These are phyloP conservation scores for Pythium chondricola DNA, from an alignment of 352 stramenopile genomes.

Conservation along the genomic window DNA sequence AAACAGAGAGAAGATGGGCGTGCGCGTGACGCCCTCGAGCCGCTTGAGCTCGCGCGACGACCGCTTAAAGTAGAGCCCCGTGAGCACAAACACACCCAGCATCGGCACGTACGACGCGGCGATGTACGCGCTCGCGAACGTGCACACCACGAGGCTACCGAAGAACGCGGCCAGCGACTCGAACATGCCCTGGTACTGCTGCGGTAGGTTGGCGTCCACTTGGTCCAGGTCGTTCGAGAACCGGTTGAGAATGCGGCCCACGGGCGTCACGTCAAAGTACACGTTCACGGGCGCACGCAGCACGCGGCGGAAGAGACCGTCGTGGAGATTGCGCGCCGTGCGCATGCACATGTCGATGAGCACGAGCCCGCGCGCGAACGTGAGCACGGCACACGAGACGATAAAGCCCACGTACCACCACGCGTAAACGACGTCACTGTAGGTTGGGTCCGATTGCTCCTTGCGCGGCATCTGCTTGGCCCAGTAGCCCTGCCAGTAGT, in stretches of 20 bases:
- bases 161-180: constrained; percentile 22
- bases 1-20: constrained; percentile 91
- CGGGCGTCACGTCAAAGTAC: constrained; percentile 60
- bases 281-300: constrained; percentile 39
- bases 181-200: constrained; percentile 33
- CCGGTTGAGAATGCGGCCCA: constrained; percentile 58
- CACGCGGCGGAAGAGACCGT: constrained; percentile 36
- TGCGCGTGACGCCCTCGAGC: constrained; percentile 83
- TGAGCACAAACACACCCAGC: constrained; percentile 27
- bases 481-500: constrained; percentile 17
- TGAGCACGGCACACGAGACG: constrained; percentile 15
- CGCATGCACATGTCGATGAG: constrained; percentile 32
- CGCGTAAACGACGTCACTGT: constrained; percentile 1
- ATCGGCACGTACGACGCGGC: constrained; percentile 47
- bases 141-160: constrained; percentile 26
- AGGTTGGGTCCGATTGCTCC: not conserved
- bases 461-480: constrained; percentile 14
- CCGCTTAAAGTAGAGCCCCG: constrained; percentile 80
- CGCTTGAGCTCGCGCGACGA: constrained; percentile 87
- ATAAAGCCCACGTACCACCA: constrained; percentile 36
- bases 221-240: constrained; percentile 58
- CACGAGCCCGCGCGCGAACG: constrained; percentile 19
- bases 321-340: constrained; percentile 26
- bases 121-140: constrained; percentile 27
- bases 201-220: constrained; percentile 29